Percentiles rank a stretch among this genome's conserved stretches.
Conservation (phyloP, 2,329 filamentous ascomycete species). For the Domatiomyces catenatus region DNA sequence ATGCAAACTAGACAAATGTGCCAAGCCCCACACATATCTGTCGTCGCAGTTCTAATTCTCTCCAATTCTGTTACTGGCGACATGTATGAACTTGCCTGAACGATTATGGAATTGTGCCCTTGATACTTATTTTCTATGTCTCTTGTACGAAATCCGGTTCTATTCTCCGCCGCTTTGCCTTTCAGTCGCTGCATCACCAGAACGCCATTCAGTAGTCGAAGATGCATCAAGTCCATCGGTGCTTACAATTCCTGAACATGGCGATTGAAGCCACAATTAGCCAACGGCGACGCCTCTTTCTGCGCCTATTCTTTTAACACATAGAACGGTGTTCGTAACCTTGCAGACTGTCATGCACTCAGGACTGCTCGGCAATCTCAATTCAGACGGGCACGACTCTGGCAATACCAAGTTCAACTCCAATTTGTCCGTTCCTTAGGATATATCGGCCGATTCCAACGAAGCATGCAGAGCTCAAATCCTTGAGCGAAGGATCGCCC, state of each 20-base stretch:
- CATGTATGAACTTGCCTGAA: too few species aligned
- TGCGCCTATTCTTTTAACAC: too few species aligned
- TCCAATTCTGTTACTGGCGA: too few species aligned
- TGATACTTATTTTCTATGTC: too few species aligned
- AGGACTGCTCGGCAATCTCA: not conserved
- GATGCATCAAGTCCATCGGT: not conserved
- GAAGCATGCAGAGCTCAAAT: not conserved
- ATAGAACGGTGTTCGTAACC: not conserved
- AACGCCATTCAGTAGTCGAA: not conserved
- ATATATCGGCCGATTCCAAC: not conserved
- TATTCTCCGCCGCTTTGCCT: too few species aligned
- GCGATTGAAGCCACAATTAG: not conserved
- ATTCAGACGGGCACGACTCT: not conserved
- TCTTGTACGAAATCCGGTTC: too few species aligned
- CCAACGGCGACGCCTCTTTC: too few species aligned
- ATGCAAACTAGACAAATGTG: too few species aligned
- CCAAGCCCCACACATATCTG: too few species aligned
- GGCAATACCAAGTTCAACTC: not conserved
- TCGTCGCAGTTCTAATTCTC: too few species aligned
- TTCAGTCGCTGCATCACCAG: too few species aligned
- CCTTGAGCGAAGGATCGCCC: not conserved
- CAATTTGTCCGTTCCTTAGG: not conserved
- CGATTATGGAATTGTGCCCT: too few species aligned
- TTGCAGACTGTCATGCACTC: not conserved
- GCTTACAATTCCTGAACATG: not conserved